phyloP scores from a whole-genome alignment of 768 basidiomycete genomes.

The Phallus indusiatus region DNA sequence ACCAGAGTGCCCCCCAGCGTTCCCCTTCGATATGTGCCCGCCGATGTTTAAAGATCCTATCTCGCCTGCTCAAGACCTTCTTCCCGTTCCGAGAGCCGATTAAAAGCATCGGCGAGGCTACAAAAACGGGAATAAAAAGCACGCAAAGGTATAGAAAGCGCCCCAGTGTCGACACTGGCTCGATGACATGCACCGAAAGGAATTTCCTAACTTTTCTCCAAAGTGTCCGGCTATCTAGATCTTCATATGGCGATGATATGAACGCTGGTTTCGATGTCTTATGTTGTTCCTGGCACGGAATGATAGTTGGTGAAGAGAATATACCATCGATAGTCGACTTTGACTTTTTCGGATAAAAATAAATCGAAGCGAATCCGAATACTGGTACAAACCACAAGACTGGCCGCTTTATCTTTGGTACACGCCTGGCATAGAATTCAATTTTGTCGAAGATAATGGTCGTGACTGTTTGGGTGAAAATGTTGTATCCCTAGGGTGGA shows the following conservation, averaged over 20 bases:
- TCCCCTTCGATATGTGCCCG: constrained; percentile 44
- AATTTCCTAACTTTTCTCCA: constrained; percentile 33
- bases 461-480: background rate
- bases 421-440: background rate
- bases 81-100: constrained; percentile 35
- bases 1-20: constrained; percentile 92
- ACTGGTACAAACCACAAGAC: constrained; percentile 34
- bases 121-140: constrained; percentile 81
- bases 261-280: constrained; percentile 19
- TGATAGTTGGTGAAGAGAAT: constrained; percentile 41
- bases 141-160: constrained; percentile 77
- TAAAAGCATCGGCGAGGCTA: constrained; percentile 77
- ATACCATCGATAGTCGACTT: constrained; percentile 35
- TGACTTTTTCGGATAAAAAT: constrained; percentile 31
- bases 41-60: background rate
- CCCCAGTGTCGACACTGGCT: constrained; percentile 73
- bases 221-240: constrained; percentile 31
- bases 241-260: constrained; percentile 65
- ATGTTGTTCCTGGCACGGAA: constrained; percentile 28
- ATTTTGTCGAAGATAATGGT: background rate
- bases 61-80: background rate
- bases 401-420: background rate
- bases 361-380: constrained; percentile 45
- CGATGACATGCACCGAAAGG: constrained; percentile 57
- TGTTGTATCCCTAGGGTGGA: background rate